phyloP scores from a whole-genome alignment of 225 moss, liverwort and hornwort genomes.

The Thuidium tamariscinum region DNA sequence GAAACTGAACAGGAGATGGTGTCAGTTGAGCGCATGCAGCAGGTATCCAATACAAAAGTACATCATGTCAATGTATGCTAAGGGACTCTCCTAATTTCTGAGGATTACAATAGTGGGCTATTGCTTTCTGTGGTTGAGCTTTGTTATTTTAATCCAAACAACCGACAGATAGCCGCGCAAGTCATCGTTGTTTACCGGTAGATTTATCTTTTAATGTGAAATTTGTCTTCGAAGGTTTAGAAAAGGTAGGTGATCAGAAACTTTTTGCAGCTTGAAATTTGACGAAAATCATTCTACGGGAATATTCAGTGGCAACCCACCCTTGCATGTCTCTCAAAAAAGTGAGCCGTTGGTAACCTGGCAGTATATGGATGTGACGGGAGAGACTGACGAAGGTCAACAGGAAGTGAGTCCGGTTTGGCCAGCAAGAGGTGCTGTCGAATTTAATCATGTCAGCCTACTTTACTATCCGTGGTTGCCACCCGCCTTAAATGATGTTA shows the following conservation, averaged over 20 bases:
- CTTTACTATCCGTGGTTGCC: constrained; percentile 61
- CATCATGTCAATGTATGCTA: background rate
- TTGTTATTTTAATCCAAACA: background rate
- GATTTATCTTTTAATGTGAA: background rate
- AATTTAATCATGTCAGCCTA: constrained; percentile 61
- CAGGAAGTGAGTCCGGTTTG: constrained; percentile 44
- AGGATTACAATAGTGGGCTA: background rate
- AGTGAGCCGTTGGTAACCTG: background rate
- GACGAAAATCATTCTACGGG: background rate
- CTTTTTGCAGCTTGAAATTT: background rate
- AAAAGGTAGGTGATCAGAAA: background rate
- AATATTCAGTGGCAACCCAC: background rate
- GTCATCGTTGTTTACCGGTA: background rate
- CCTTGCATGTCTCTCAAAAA: background rate
- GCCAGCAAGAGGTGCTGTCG: constrained; percentile 61
- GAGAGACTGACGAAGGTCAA: constrained; percentile 45
- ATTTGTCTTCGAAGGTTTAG: background rate
- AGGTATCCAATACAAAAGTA: constrained; percentile 31
- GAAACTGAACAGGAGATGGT: constrained; percentile 95
- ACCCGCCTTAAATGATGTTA: constrained; percentile 64
- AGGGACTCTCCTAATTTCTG: background rate
- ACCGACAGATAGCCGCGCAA: background rate
- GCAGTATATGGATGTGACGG: constrained; percentile 73
- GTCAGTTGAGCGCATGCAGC: constrained; percentile 81
- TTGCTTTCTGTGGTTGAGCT: background rate